Conservation (phyloP, 306 rosid species). For the Lathyrus aphaca region DNA sequence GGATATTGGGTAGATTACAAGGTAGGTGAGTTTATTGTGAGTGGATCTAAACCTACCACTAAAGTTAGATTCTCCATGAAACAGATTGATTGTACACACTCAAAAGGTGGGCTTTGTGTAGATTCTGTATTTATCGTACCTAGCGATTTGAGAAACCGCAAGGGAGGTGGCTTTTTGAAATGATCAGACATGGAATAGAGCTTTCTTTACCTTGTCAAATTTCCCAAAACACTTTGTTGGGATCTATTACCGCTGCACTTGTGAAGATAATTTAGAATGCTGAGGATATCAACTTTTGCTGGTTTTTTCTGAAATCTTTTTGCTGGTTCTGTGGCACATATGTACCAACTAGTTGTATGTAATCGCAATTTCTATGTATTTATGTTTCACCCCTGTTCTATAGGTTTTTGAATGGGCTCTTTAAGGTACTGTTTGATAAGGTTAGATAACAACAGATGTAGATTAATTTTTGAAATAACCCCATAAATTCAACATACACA, state of each 20-base stretch:
- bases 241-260: constrained; percentile 47
- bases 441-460: background rate
- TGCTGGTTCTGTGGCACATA: constrained; percentile 31
- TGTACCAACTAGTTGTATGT: constrained; percentile 37
- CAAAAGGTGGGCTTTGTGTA: constrained; percentile 93
- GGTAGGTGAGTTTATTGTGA: constrained; percentile 88
- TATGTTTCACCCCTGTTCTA: constrained; percentile 37
- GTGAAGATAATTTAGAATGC: constrained; percentile 34
- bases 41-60: constrained; percentile 57
- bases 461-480: background rate
- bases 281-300: constrained; percentile 40
- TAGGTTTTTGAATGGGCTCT: constrained; percentile 8
- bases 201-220: constrained; percentile 38
- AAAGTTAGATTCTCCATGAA: constrained; percentile 92
- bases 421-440: too few species aligned
- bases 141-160: constrained; percentile 61
- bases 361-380: constrained; percentile 38
- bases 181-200: constrained; percentile 38
- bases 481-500: background rate
- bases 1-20: constrained; percentile 94
- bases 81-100: constrained; percentile 95
- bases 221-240: constrained; percentile 39
- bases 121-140: constrained; percentile 90
- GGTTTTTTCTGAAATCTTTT: constrained; percentile 36
- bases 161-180: constrained; percentile 53